These are phyloP conservation scores for Fusarium chaquense DNA, from an alignment of 2,329 filamentous ascomycete genomes.

Conservation along the genomic window DNA sequence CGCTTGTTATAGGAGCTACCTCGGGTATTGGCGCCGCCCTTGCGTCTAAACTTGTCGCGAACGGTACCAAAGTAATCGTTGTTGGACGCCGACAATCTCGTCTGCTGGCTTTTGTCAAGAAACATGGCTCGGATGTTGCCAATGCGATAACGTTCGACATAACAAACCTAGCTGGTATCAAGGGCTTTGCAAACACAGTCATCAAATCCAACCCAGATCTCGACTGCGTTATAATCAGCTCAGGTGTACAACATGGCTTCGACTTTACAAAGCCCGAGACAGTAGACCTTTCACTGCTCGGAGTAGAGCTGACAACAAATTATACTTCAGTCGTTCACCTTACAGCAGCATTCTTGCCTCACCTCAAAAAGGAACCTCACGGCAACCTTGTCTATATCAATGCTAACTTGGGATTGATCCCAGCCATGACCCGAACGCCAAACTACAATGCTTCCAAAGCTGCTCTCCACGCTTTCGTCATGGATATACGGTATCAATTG, in stretches of 20 bases:
- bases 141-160: neutral
- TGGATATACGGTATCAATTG: neutral
- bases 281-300: neutral
- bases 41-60: neutral
- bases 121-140: neutral
- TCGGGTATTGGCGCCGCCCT: constrained; percentile 1
- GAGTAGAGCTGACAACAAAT: neutral
- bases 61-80: constrained; percentile 3
- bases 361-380: neutral
- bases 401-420: neutral
- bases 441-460: constrained; percentile 6
- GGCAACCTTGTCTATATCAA: constrained; percentile 1
- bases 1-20: neutral
- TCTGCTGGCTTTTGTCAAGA: neutral
- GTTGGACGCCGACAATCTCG: neutral
- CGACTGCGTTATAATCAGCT: neutral
- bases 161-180: neutral
- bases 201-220: constrained; percentile 3
- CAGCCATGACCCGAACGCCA: constrained; percentile 1
- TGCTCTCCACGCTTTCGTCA: neutral
- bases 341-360: neutral
- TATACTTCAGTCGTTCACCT: constrained; percentile 5
- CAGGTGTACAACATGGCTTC: constrained; percentile 1
- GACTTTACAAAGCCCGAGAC: neutral
- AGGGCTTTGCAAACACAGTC: neutral